Base-by-base conservation (phyloP, 2,329 filamentous ascomycete species). In the Exophiala oligosperma region DNA sequence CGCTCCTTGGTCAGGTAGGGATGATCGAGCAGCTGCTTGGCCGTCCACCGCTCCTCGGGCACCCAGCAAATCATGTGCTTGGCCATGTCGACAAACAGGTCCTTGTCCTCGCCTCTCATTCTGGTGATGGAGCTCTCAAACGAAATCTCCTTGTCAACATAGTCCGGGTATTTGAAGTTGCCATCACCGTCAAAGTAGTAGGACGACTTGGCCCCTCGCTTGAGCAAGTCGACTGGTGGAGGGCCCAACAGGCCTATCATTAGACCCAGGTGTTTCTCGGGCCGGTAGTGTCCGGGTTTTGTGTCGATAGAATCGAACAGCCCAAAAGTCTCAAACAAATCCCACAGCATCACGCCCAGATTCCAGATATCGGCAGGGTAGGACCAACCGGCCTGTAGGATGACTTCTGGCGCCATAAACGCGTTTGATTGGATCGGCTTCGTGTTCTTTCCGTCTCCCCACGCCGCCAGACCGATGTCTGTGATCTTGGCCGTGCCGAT, bases 401-500 rank as follows among this genome's bases (percentile, higher is more conserved):
- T 70, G 28, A 76, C 74, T 64, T 77, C 74, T 55, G 73, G 74
- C 4, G 72, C 73, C 44, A 69, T 71, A 67, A 76, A 77, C 51
- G 71, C 64, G 52, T 74, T 71, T 57, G 73, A 72, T 70, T 85
- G 60, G 74, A 83, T 70, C 69, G 76, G 63, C 71, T 79, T 67
- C 73, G 83, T 64, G 66, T 74, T 68, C 66, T 71, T 64, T 65
- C 73, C 51, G 69, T 73, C 65, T 26, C 72, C 67, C 64, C 70
- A 54, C 61, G 70, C 66, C 62, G 72, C 72, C n/a, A 66, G 61
- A 6, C 72, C 72, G 66, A 76, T 75, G 63, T 76, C 73, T 64
- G 71, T 71, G 40, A 75, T 66, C 7, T 71, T 64, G 29, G 69
- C 68, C 2, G 67, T 67, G 12, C 67, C 60, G 26, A 66, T 67